Evolutionary conservation across 192 early-diverging fungal genomes (phyloP).

Genomic region (Coemansia sp.): DNA sequence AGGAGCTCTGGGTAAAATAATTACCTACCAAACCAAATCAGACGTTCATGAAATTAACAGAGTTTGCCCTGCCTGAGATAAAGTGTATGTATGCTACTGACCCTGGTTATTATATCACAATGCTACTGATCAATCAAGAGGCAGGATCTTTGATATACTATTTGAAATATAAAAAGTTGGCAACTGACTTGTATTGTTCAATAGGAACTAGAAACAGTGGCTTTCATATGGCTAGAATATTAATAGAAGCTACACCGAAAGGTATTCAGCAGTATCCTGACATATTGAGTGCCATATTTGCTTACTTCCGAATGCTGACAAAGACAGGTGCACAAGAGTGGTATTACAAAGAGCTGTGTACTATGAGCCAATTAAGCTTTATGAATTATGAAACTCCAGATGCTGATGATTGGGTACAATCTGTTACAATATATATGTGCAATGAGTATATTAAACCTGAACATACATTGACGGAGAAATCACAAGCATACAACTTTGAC

Average conservation of each 20-base stretch:
- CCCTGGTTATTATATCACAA: background rate
- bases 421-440: background rate
- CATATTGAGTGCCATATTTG: background rate
- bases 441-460: background rate
- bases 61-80: slow-evolving; percentile 82
- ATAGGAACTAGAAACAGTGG: background rate
- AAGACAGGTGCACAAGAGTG: background rate
- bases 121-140: background rate
- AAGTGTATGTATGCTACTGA: slow-evolving; percentile 16
- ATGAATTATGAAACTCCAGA: background rate
- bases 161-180: background rate
- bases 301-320: background rate
- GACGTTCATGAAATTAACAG: slow-evolving; percentile 64
- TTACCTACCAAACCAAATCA: slow-evolving; percentile 60
- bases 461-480: background rate
- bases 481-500: background rate
- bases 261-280: background rate
- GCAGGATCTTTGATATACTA: background rate
- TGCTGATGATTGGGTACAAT: background rate
- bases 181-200: background rate
- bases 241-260: background rate
- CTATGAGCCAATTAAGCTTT: background rate
- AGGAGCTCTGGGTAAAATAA: slow-evolving; percentile 65
- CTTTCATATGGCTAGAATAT: background rate
- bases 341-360: background rate